phyloP scores from a whole-genome alignment of 352 stramenopile species.

The Phytophthora brassicae region DNA sequence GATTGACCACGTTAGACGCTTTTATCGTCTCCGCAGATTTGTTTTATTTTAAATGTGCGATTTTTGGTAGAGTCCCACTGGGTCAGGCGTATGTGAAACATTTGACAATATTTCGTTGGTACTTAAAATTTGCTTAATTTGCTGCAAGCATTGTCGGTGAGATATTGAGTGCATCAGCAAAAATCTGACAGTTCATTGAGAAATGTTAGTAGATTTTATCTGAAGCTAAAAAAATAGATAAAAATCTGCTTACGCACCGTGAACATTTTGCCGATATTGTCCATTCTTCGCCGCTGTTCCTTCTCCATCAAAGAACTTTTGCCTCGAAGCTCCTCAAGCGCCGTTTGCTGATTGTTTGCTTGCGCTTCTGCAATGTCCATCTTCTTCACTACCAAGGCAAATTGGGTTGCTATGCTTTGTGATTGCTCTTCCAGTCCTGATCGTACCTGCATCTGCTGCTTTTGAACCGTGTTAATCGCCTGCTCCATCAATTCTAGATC shows the following conservation, averaged over 20 bases:
- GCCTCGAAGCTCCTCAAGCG: conserved; percentile 52
- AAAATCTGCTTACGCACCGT: conserved; percentile 35
- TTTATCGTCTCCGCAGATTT: no score
- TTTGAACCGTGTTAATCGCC: conserved; percentile 62
- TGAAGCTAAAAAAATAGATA: not conserved
- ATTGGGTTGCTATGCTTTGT: conserved; percentile 40
- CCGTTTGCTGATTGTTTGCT: conserved; percentile 29
- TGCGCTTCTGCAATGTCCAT: conserved; percentile 58
- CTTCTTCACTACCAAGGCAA: conserved; percentile 53
- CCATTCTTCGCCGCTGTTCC: conserved; percentile 70
- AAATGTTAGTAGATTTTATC: conserved; percentile 6
- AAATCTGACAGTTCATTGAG: conserved; percentile 39
- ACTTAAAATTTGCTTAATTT: conserved; percentile 12
- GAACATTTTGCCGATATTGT: conserved; percentile 80
- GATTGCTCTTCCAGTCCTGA: conserved; percentile 57
- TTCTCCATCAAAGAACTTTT: conserved; percentile 63
- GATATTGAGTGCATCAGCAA: conserved; percentile 72
- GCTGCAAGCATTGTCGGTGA: conserved; percentile 32
- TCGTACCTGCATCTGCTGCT: conserved; percentile 61
- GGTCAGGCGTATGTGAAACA: no score
- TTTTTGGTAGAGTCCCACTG: no score
- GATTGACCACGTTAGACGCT: no score
- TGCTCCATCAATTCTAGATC: conserved; percentile 80
- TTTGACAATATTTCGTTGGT: no score
- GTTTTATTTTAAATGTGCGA: no score